These are phyloP conservation scores for Microstroma glucosiphilum DNA, from an alignment of 1,284 basidiomycete genomes.

Conservation along the genomic window DNA sequence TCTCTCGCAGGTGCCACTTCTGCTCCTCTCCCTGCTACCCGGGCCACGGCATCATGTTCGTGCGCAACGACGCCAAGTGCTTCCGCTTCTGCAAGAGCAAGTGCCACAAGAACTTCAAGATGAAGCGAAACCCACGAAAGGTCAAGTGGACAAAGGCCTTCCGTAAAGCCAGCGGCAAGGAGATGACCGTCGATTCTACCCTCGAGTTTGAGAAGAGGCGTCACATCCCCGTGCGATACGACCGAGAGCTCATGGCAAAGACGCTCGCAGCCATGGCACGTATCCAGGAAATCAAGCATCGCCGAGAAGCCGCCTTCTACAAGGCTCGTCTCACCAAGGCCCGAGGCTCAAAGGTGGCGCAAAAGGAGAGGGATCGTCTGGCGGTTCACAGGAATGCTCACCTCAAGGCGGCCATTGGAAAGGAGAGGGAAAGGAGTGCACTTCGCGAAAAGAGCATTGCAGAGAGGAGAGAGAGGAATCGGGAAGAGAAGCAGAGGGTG, in stretches of 20 bases:
- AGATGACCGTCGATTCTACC: slow-evolving; percentile 98
- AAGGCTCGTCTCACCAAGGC: slow-evolving; percentile 46
- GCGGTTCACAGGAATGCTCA: slow-evolving; percentile 43
- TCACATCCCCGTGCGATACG: slow-evolving; percentile 95
- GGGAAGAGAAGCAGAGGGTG: slow-evolving; percentile 10
- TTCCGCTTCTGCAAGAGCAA: slow-evolving; percentile 49
- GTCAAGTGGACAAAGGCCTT: slow-evolving; percentile 99
- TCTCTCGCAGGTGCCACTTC: slow-evolving; percentile 49
- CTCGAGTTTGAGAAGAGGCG: slow-evolving; percentile 99
- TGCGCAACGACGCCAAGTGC: slow-evolving; percentile 49
- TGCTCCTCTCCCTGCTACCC: slow-evolving; percentile 93
- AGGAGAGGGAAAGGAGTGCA: slow-evolving; percentile 10
- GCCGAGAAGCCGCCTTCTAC: slow-evolving; percentile 89
- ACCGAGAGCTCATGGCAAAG: slow-evolving; percentile 84
- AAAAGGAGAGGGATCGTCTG: slow-evolving; percentile 38
- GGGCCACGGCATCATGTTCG: slow-evolving; percentile 60
- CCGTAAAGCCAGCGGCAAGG: slow-evolving; percentile 95
- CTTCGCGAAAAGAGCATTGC: slow-evolving; percentile 7
- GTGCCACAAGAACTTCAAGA: slow-evolving; percentile 60
- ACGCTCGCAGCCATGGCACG: slow-evolving; percentile 98
- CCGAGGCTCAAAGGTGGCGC: slow-evolving; percentile 24
- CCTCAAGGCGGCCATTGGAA: slow-evolving; percentile 18
- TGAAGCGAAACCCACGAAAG: slow-evolving; percentile 99
- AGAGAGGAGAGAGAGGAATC: slow-evolving; percentile 9
- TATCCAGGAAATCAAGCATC: slow-evolving; percentile 82